These are phyloP conservation scores for Hyphopichia pseudoburtonii DNA, from an alignment of 1,139 yeast genomes.

Conservation along the genomic window DNA sequence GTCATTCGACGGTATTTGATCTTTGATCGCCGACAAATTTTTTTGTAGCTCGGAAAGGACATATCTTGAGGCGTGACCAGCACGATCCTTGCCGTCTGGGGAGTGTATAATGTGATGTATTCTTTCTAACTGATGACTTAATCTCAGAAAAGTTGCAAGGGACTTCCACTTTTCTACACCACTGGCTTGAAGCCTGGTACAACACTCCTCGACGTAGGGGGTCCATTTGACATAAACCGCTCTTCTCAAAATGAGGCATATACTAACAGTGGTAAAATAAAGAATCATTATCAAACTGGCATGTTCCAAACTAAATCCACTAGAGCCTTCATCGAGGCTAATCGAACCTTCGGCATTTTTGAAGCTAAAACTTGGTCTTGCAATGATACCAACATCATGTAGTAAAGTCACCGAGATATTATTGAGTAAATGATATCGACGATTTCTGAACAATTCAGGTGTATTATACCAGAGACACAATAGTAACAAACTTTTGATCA, in stretches of 20 bases:
- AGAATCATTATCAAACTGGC: slow-evolving; percentile 46
- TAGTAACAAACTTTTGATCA: slow-evolving; percentile 60
- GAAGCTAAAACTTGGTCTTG: slow-evolving; percentile 40
- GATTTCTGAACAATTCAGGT: slow-evolving; percentile 76
- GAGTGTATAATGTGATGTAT: slow-evolving; percentile 54
- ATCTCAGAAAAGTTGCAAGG: slow-evolving; percentile 59
- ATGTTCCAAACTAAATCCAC: slow-evolving; percentile 33
- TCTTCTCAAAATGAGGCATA: slow-evolving; percentile 54
- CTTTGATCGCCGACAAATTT: slow-evolving; percentile 37
- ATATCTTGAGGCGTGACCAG: slow-evolving; percentile 27
- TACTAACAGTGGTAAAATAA: slow-evolving; percentile 52
- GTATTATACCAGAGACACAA: slow-evolving; percentile 79
- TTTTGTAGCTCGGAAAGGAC: slow-evolving; percentile 43
- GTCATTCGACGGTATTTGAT: slow-evolving; percentile 36
- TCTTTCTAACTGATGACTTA: slow-evolving; percentile 62
- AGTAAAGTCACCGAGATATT: slow-evolving; percentile 67
- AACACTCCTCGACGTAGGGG: slow-evolving; percentile 63
- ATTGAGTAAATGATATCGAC: slow-evolving; percentile 72
- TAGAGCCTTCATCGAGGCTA: slow-evolving; percentile 11
- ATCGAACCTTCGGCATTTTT: slow-evolving; percentile 37
- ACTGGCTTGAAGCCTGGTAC: slow-evolving; percentile 43
- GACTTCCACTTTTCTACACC: slow-evolving; percentile 27
- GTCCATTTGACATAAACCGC: slow-evolving; percentile 57
- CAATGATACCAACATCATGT: slow-evolving; percentile 75
- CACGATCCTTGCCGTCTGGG: slow-evolving; percentile 27